These are phyloP conservation scores for Cryphonectria parasitica DNA, from an alignment of 2,329 filamentous ascomycete genomes.

Conservation along the genomic window DNA sequence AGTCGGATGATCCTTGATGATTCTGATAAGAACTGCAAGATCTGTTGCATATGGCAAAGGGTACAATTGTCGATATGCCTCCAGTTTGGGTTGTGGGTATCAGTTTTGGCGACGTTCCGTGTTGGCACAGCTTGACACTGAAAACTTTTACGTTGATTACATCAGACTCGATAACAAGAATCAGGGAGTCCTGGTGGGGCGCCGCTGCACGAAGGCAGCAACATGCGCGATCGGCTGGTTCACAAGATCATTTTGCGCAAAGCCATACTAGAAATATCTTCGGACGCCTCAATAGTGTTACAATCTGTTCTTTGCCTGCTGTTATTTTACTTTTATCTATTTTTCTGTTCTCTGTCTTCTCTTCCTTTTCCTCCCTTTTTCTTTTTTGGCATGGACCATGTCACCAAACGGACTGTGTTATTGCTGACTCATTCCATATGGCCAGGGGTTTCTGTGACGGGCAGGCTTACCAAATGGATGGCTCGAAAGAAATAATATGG, in stretches of 20 bases:
- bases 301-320: not conserved
- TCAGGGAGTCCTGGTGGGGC: not conserved
- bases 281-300: not conserved
- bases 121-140: not conserved
- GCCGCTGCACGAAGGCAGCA: not conserved
- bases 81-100: not conserved
- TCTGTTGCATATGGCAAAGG: too few species aligned
- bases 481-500: too few species aligned
- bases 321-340: not conserved
- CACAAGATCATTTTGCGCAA: not conserved
- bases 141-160: not conserved
- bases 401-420: too few species aligned
- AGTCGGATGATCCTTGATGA: not conserved
- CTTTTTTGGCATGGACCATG: too few species aligned
- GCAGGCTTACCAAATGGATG: too few species aligned
- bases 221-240: not conserved
- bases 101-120: not conserved
- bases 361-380: not conserved
- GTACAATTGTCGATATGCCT: not conserved
- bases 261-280: not conserved
- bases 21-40: not conserved
- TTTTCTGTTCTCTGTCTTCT: not conserved
- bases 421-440: too few species aligned
- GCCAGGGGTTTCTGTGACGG: too few species aligned
- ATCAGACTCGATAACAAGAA: constrained; percentile 2